These are phyloP conservation scores for Colletotrichum sp. DNA, from an alignment of 2,329 filamentous ascomycete species.

Conservation along the genomic window DNA sequence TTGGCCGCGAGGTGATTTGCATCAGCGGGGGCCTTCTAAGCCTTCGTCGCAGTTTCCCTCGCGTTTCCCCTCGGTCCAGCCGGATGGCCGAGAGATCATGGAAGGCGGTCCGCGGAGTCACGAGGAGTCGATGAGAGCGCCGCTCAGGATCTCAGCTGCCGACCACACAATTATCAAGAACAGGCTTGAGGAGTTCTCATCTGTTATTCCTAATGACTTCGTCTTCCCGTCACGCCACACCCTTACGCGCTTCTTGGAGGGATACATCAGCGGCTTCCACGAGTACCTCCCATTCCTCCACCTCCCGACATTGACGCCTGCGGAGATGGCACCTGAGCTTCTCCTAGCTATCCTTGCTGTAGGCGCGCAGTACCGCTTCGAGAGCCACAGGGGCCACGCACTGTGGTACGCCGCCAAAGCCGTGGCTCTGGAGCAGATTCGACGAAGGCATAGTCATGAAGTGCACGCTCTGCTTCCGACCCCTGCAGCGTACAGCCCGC, in stretches of 20 bases:
- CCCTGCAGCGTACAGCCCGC: constrained; percentile 62
- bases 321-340: constrained; percentile 71
- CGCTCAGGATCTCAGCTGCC: constrained; percentile 54
- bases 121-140: constrained; percentile 44
- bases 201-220: constrained; percentile 66
- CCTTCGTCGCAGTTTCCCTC: constrained; percentile 58
- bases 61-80: constrained; percentile 58
- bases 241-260: constrained; percentile 70
- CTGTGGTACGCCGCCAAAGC: constrained; percentile 67
- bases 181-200: constrained; percentile 65
- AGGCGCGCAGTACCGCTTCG: constrained; percentile 70
- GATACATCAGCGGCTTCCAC: constrained; percentile 72
- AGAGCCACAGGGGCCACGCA: constrained; percentile 62
- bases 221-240: constrained; percentile 73
- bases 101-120: constrained; percentile 41
- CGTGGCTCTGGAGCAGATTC: constrained; percentile 63
- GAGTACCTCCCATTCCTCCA: constrained; percentile 67
- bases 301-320: constrained; percentile 67
- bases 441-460: constrained; percentile 60
- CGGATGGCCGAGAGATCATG: constrained; percentile 52
- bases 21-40: constrained; percentile 48
- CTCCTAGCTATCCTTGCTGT: constrained; percentile 71
- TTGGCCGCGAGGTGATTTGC: constrained; percentile 51
- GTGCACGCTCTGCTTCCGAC: constrained; percentile 62
- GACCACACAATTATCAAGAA: constrained; percentile 63